phyloP scores from a whole-genome alignment of 495 filamentous ascomycete genomes.

The Aspergillus sclerotiicarbonarius region DNA sequence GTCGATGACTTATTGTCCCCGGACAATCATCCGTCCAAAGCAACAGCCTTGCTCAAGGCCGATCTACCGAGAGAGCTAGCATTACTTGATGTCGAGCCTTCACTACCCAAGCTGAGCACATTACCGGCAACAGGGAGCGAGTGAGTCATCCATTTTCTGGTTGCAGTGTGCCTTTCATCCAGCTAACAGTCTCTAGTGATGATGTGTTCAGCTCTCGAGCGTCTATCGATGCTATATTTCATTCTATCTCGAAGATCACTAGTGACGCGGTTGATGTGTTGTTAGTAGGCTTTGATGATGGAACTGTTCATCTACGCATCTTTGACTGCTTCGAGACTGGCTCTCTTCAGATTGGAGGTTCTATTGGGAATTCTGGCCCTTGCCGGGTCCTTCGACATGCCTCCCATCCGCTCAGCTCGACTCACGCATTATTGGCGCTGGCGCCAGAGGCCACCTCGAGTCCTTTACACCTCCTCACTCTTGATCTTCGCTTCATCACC shows the following conservation, averaged over 20 bases:
- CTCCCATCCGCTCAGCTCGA: conserved; percentile 71
- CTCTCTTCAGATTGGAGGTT: conserved; percentile 47
- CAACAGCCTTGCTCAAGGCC: conserved; percentile 40
- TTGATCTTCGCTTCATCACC: conserved; percentile 79
- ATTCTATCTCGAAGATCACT: conserved; percentile 57
- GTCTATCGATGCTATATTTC: conserved; percentile 69
- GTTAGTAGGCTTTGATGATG: conserved; percentile 72
- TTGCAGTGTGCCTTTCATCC: not conserved
- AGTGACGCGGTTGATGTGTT: conserved; percentile 79
- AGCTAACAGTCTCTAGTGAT: conserved; percentile 45
- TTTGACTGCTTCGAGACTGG: conserved; percentile 91
- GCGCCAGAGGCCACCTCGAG: conserved; percentile 42
- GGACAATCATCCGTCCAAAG: conserved; percentile 37
- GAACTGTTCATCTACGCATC: conserved; percentile 77
- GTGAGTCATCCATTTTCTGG: conserved; percentile 25
- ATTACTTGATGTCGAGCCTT: conserved; percentile 74
- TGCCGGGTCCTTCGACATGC: conserved; percentile 52
- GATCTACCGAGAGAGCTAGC: conserved; percentile 78
- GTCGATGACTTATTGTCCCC: conserved; percentile 45
- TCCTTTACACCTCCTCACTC: conserved; percentile 62
- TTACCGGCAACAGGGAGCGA: conserved; percentile 56
- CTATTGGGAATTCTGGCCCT: conserved; percentile 15
- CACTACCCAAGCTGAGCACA: conserved; percentile 74
- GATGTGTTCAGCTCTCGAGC: conserved; percentile 71
- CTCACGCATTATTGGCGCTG: conserved; percentile 72